Conservation (phyloP, 768 basidiomycete genomes). For the Crepidotus variabilis region DNA sequence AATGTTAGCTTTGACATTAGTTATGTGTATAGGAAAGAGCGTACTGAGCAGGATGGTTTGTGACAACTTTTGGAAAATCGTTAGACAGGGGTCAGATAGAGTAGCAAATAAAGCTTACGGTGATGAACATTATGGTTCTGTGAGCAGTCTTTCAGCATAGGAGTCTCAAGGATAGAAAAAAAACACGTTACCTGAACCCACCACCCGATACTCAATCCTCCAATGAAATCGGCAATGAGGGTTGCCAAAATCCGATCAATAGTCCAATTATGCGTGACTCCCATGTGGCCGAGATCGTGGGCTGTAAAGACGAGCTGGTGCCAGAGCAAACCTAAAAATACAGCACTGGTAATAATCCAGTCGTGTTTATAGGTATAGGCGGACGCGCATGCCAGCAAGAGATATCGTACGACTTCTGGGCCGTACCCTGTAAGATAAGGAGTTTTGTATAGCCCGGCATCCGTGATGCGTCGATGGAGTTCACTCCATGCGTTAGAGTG, state of each 20-base stretch:
- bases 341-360: constrained; percentile 73
- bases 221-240: constrained; percentile 78
- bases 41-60: constrained; percentile 96
- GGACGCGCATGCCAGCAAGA: constrained; percentile 54
- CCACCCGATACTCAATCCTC: constrained; percentile 95
- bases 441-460: constrained; percentile 83
- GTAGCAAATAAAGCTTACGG: constrained; percentile 48
- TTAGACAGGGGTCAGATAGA: constrained; percentile 4
- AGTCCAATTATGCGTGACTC: constrained; percentile 85
- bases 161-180: constrained; percentile 2
- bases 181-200: constrained; percentile 86
- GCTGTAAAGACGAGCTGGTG: constrained; percentile 92
- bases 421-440: constrained; percentile 87
- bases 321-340: constrained; percentile 87
- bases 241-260: constrained; percentile 79
- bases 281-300: constrained; percentile 95
- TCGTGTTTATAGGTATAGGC: constrained; percentile 55
- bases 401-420: constrained; percentile 80
- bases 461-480: constrained; percentile 69
- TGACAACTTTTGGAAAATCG: constrained; percentile 60
- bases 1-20: constrained; percentile 9
- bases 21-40: constrained; percentile 17
- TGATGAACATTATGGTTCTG: constrained; percentile 97
- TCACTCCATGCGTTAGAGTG: constrained; percentile 78
- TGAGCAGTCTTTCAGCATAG: constrained; percentile 1